These are phyloP conservation scores for Dichomitus squalens DNA, from an alignment of 1,284 basidiomycete species.

Conservation along the genomic window DNA sequence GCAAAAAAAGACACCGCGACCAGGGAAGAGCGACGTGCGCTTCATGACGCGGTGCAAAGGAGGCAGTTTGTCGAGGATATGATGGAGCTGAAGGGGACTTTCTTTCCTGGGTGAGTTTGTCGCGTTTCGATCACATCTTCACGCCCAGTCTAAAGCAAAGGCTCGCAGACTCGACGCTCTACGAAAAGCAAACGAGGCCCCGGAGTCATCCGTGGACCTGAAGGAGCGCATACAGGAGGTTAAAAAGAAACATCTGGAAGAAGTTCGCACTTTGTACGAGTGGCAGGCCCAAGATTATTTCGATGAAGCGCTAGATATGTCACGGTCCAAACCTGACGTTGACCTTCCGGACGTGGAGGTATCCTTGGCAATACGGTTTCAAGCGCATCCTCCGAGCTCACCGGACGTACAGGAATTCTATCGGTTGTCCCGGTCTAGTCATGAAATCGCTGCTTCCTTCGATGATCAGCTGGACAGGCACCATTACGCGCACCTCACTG, in stretches of 20 bases:
- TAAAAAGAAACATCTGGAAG: constrained; percentile 24
- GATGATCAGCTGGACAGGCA: constrained; percentile 31
- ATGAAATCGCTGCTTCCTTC: constrained; percentile 13
- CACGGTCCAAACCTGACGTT: constrained; percentile 19
- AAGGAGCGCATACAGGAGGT: constrained; percentile 22
- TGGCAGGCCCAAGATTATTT: constrained; percentile 31
- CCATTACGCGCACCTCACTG: constrained; percentile 45
- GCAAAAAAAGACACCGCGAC: constrained; percentile 2
- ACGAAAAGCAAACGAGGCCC: constrained; percentile 16
- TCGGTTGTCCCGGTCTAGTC: not conserved
- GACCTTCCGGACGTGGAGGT: constrained; percentile 24
- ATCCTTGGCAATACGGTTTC: not conserved
- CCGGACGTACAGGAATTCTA: constrained; percentile 8
- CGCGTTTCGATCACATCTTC: not conserved
- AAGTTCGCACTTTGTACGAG: constrained; percentile 26
- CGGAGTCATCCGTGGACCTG: constrained; percentile 22
- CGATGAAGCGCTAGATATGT: constrained; percentile 25
- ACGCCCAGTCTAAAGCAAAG: too few species aligned
- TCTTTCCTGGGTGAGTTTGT: constrained; percentile 30
- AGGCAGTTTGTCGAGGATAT: constrained; percentile 29
- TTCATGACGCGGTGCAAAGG: constrained; percentile 26
- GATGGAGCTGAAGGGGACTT: constrained; percentile 29
- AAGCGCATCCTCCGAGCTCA: not conserved
- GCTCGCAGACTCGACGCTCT: constrained; percentile 24
- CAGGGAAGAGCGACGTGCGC: constrained; percentile 9